Conservation (phyloP, 495 filamentous ascomycete species). For the Hypoxylon crocopeplum region DNA sequence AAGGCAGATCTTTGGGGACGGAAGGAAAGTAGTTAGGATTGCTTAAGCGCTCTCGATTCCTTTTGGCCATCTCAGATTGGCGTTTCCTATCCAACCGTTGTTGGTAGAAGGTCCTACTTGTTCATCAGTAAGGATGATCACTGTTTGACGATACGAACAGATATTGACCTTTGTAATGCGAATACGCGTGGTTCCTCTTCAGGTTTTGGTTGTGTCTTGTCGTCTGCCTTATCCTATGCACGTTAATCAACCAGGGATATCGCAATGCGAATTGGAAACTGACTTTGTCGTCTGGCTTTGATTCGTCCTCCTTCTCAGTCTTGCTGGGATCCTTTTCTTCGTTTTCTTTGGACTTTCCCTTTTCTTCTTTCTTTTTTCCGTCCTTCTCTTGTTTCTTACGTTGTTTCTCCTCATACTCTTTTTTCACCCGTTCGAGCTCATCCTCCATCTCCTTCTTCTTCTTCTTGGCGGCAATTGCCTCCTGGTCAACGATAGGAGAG, state of each 20-base stretch:
- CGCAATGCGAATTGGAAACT: conserved; percentile 24
- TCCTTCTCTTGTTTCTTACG: conserved; percentile 68
- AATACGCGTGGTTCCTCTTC: conserved; percentile 80
- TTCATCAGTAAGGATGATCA: conserved; percentile 24
- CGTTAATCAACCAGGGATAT: not conserved
- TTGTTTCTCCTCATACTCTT: conserved; percentile 78
- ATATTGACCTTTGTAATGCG: conserved; percentile 76
- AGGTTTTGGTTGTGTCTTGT: conserved; percentile 48
- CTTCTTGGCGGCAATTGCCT: conserved; percentile 72
- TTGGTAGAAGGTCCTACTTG: conserved; percentile 81
- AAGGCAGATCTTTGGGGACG: conserved; percentile 75
- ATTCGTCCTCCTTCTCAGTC: conserved; percentile 37
- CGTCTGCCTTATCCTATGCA: conserved; percentile 64
- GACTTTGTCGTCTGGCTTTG: conserved; percentile 26
- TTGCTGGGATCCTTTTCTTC: conserved; percentile 51
- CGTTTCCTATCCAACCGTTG: conserved; percentile 80
- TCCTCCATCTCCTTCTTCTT: conserved; percentile 74
- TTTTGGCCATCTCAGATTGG: conserved; percentile 78
- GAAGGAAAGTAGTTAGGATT: conserved; percentile 83
- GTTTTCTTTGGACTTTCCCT: conserved; percentile 50
- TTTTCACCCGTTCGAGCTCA: conserved; percentile 74
- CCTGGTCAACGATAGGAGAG: conserved; percentile 78
- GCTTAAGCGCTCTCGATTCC: conserved; percentile 80
- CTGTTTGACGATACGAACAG: not conserved
- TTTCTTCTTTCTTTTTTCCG: conserved; percentile 53